phyloP scores from a whole-genome alignment of 345 rosid species.

The Murraya paniculata region DNA sequence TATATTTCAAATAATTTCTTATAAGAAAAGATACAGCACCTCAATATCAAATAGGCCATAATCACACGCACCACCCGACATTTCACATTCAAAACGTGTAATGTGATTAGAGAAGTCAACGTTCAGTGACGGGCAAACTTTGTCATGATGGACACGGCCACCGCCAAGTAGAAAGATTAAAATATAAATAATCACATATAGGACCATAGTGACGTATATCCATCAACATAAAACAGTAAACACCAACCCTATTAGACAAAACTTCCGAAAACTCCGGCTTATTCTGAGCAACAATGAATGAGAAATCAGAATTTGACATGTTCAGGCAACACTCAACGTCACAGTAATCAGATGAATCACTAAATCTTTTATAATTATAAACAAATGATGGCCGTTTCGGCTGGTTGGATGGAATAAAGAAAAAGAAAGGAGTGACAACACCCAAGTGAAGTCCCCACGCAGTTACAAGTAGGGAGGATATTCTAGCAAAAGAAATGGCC shows the following conservation, averaged over 20 bases:
- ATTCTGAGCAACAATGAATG: not conserved
- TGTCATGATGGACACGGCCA: not conserved
- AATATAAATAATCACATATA: not conserved
- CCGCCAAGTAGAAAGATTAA: not conserved
- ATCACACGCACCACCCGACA: too few species aligned
- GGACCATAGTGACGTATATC: not conserved
- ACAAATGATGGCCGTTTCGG: not conserved
- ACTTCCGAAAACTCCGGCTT: not conserved
- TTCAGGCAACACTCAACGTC: not conserved
- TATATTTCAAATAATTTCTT: too few species aligned
- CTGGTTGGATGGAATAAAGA: not conserved
- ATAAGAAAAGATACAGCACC: too few species aligned
- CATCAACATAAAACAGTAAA: not conserved
- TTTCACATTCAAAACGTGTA: not conserved
- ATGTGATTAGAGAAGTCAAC: not conserved
- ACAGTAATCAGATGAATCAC: not conserved
- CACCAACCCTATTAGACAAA: not conserved
- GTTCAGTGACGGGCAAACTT: not conserved
- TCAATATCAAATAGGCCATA: too few species aligned
- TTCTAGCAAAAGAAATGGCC: not conserved
- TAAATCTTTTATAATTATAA: not conserved
- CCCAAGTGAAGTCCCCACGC: not conserved
- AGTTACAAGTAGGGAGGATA: not conserved
- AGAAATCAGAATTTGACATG: not conserved
- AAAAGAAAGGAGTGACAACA: too few species aligned